These are phyloP conservation scores for Teratosphaeria zuluensis DNA, from an alignment of 2,329 filamentous ascomycete species.

Conservation along the genomic window DNA sequence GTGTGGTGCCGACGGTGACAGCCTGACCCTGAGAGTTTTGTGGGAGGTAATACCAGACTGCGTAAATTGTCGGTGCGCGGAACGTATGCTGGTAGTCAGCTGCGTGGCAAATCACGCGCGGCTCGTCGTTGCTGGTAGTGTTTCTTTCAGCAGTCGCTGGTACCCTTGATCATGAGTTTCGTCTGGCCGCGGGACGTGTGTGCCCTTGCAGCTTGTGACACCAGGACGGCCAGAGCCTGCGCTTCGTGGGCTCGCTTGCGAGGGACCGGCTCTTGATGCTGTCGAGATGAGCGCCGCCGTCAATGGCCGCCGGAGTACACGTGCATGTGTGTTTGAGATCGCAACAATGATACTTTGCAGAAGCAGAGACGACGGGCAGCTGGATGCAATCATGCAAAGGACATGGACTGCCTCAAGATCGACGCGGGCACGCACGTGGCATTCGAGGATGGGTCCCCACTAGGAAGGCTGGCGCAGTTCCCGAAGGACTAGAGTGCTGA, in stretches of 20 bases:
- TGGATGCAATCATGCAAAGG: background rate
- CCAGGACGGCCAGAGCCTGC: background rate
- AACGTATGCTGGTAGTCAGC: background rate
- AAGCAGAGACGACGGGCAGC: background rate
- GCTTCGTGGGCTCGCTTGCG: background rate
- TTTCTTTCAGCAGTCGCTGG: background rate
- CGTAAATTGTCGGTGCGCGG: background rate
- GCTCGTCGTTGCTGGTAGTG: background rate
- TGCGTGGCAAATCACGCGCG: background rate
- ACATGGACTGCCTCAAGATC: background rate
- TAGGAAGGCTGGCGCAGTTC: background rate
- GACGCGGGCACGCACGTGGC: background rate
- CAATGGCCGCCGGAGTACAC: background rate
- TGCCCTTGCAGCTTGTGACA: background rate
- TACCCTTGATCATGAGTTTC: background rate
- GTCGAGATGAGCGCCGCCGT: background rate
- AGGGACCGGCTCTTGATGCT: background rate
- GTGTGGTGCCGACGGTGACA: background rate
- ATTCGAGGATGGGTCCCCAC: background rate
- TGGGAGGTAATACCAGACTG: background rate
- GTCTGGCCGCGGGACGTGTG: background rate
- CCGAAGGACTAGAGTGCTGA: background rate
- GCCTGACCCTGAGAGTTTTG: background rate
- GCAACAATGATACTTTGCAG: background rate
- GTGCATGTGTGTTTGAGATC: background rate